Evolutionary conservation across 2,329 filamentous ascomycete species (phyloP), one percentile per base, ranked within the genome.

Genomic region (Aureobasidium melanogenum): DNA sequence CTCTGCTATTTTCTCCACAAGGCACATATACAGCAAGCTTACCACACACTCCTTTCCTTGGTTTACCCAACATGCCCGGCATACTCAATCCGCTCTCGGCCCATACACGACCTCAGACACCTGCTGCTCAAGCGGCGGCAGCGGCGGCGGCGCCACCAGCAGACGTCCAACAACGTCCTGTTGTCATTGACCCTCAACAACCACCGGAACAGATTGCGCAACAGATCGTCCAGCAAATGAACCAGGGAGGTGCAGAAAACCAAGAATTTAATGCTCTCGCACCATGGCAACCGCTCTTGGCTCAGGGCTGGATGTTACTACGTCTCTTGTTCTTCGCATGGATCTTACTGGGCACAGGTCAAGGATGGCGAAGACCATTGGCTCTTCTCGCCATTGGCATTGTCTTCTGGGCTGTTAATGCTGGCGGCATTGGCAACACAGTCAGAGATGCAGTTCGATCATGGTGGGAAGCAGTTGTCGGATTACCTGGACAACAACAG

Each of bases 281-380:
- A 12, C 59, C 47, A 0, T 32, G 73, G 22, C 71, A 74, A 17
- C 70, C 72, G 32, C 67, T 76, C 9, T 65, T 81, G 30, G 73
- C 69, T 2, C 75, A 77, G 48, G 69, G 76, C 26, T 87, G 84
- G 84, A 76, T 85, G 2, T 77, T 85, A 26, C 71, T 84, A 52
- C 79, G 84, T 10, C 70, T 86, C 22, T 79, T 82, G 62, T 78
- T 82, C 62, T 83, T 86, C 67, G 77, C 80, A 60, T 85, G 83
- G 68, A 77, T 86, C 67, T 78, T 85, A 63, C 79, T 79, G 30
- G 76, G 77, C 24, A 72, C 76, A 6, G 76, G 76, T 61, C 71
- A 75, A 22, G 74, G 75, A 30, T 75, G 75, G 66, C 70, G 72
- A 63, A 73, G 77, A 41, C 75, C 76, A 2, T 61, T 77, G 6